These are phyloP conservation scores for Solanum pimpinellifolium DNA, from an alignment of 257 asterid species.

Conservation along the genomic window DNA sequence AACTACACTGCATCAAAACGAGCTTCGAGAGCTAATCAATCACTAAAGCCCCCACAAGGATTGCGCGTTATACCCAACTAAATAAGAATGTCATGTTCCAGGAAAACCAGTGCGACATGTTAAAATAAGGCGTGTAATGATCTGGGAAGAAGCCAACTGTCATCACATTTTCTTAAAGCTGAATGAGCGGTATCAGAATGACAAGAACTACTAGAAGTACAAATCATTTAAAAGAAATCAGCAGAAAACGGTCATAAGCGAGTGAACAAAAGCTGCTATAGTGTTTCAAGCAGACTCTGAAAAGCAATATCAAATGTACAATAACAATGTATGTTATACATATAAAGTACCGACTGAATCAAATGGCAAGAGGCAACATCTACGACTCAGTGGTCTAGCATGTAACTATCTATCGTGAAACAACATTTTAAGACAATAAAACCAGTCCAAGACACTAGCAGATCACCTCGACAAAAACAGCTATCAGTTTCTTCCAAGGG, in stretches of 20 bases:
- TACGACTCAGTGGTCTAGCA: not conserved
- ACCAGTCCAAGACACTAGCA: constrained; percentile 9
- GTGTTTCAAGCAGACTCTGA: not conserved
- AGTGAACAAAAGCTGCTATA: not conserved
- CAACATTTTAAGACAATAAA: not conserved
- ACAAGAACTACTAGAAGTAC: not conserved
- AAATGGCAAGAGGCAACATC: not conserved
- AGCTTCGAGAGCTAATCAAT: not conserved
- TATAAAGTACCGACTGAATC: not conserved
- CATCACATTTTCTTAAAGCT: not conserved
- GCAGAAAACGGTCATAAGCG: not conserved
- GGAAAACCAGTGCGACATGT: not conserved
- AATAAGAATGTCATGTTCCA: not conserved
- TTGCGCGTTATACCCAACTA: not conserved
- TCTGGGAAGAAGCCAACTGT: not conserved
- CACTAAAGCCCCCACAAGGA: not conserved
- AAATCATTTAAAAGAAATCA: not conserved
- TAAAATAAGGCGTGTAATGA: not conserved
- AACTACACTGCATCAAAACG: not conserved
- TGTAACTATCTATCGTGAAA: not conserved
- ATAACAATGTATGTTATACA: not conserved
- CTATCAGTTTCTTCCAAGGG: constrained; percentile 80
- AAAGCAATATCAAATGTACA: not conserved
- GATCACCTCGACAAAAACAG: constrained; percentile 5
- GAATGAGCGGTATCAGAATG: not conserved